Conservation (phyloP, 768 basidiomycete genomes). For the Suillus alpinus region DNA sequence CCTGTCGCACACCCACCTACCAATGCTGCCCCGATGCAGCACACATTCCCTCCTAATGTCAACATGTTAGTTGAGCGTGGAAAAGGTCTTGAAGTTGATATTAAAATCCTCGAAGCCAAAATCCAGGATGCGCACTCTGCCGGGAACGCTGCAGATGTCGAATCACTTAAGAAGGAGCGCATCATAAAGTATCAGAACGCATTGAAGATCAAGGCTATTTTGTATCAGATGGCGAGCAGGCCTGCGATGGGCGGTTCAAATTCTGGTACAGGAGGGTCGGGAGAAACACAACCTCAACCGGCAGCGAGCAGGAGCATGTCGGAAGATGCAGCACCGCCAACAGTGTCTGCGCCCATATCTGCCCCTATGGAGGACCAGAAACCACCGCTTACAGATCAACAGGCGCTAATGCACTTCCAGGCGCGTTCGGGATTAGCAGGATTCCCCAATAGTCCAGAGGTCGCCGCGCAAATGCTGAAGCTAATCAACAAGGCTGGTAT, state of each 20-base stretch:
- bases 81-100: slow-evolving; percentile 14
- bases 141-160: slow-evolving; percentile 17
- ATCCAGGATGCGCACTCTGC: slow-evolving; percentile 13
- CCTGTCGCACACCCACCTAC: slow-evolving; percentile 20
- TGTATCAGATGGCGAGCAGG: slow-evolving; percentile 4
- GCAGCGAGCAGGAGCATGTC: background rate
- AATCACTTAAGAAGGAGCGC: slow-evolving; percentile 14
- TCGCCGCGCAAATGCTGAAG: slow-evolving; percentile 47
- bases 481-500: slow-evolving; percentile 43
- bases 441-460: slow-evolving; percentile 6
- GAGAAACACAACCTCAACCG: background rate
- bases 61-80: slow-evolving; percentile 25
- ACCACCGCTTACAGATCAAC: slow-evolving; percentile 17
- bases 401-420: slow-evolving; percentile 25
- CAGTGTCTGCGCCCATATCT: background rate
- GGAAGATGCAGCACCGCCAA: background rate
- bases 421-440: slow-evolving; percentile 20
- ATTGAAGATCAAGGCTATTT: slow-evolving; percentile 12
- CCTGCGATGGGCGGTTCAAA: background rate
- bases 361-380: slow-evolving; percentile 20
- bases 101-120: slow-evolving; percentile 13
- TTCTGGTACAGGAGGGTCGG: background rate
- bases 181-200: background rate
- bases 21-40: slow-evolving; percentile 4
- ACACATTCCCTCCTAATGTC: background rate